Evolutionary conservation across 2,329 filamentous ascomycete species (phyloP).

Genomic region (Hymenoscyphus fructigenus): DNA sequence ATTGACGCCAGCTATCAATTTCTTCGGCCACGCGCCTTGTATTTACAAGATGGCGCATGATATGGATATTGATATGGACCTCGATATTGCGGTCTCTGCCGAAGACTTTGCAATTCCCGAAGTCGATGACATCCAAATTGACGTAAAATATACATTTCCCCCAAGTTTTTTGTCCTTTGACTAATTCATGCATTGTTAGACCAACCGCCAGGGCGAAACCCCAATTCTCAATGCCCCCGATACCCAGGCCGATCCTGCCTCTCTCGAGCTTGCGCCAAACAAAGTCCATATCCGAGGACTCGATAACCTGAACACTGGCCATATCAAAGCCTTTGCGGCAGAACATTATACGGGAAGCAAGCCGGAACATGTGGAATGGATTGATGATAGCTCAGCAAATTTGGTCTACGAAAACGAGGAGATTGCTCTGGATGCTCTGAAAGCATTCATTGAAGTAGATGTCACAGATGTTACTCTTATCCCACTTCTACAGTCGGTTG

Average conservation of each 20-base stretch:
- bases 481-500: constrained; percentile 61
- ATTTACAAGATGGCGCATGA: constrained; percentile 35
- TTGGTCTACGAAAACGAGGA: constrained; percentile 66
- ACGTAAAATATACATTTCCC: constrained; percentile 10
- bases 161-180: constrained; percentile 5
- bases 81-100: constrained; percentile 59
- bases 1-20: not conserved
- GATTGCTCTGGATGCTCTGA: constrained; percentile 53
- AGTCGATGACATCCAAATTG: constrained; percentile 22
- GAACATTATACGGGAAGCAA: constrained; percentile 60
- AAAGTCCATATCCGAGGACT: constrained; percentile 73
- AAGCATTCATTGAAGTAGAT: constrained; percentile 49
- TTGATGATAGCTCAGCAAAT: constrained; percentile 90
- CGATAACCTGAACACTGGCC: constrained; percentile 74
- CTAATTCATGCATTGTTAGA: constrained; percentile 21
- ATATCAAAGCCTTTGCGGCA: constrained; percentile 73
- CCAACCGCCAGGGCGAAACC: constrained; percentile 19
- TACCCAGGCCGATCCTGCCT: constrained; percentile 27
- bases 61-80: constrained; percentile 76
- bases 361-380: constrained; percentile 78
- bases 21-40: not conserved
- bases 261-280: constrained; percentile 26
- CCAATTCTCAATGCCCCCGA: constrained; percentile 30
- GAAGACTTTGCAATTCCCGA: constrained; percentile 32
- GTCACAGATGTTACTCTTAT: constrained; percentile 55